Evolutionary conservation across 495 filamentous ascomycete species (phyloP).

Genomic region (Penicillium macrosclerotiorum): DNA sequence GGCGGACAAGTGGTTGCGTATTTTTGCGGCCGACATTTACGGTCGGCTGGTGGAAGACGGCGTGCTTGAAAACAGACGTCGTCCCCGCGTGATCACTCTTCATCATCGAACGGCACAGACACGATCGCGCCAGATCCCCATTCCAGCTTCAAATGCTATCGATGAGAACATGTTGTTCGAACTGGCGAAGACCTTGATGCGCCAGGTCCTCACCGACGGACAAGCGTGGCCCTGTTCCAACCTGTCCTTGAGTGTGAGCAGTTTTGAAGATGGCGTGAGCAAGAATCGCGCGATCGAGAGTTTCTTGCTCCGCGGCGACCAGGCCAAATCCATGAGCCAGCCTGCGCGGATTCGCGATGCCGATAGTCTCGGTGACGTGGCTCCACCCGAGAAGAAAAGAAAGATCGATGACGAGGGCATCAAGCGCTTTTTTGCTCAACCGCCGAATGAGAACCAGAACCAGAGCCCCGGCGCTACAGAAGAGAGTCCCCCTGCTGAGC

Average conservation of each 20-base stretch:
- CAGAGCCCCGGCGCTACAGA: constrained; percentile 10
- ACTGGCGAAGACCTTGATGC: constrained; percentile 70
- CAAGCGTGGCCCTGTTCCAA: constrained; percentile 84
- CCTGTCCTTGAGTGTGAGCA: constrained; percentile 78
- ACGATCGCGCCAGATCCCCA: constrained; percentile 69
- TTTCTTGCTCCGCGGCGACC: constrained; percentile 78
- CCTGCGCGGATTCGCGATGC: constrained; percentile 10
- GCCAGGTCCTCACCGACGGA: constrained; percentile 74
- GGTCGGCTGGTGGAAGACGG: constrained; percentile 88
- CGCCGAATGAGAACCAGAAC: constrained; percentile 5
- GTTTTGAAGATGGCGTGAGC: constrained; percentile 83
- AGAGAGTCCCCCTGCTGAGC: neutral
- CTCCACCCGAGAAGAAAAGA: constrained; percentile 30
- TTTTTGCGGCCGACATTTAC: constrained; percentile 92
- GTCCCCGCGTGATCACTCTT: constrained; percentile 80
- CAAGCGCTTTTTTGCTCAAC: constrained; percentile 33
- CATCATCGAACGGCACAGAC: constrained; percentile 72
- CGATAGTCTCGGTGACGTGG: constrained; percentile 2
- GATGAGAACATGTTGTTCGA: constrained; percentile 73
- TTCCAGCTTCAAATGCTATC: constrained; percentile 70
- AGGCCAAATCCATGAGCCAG: constrained; percentile 54
- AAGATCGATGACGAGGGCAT: constrained; percentile 36
- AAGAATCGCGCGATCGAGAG: constrained; percentile 83
- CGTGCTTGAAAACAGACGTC: constrained; percentile 80
- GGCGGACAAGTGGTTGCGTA: constrained; percentile 80